Percentiles rank a stretch among this genome's conserved stretches.
These are phyloP conservation scores for Artemisia argyi DNA, from an alignment of 129 eudicot species.

Conservation along the genomic window DNA sequence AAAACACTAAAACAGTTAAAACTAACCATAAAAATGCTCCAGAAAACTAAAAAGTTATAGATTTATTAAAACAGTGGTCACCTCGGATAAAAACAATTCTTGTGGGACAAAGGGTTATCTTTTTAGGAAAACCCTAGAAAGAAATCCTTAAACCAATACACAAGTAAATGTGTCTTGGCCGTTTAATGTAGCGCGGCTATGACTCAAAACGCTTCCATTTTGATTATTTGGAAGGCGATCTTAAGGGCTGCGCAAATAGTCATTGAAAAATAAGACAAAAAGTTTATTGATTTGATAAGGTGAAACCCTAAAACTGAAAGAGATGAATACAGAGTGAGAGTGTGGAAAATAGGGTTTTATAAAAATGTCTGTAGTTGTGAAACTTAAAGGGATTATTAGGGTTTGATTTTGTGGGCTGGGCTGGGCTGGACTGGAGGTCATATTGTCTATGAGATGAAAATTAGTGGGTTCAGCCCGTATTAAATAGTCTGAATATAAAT, in stretches of 20 bases:
- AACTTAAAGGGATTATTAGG: too few relatives aligned
- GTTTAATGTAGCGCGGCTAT: slow-evolving; percentile 82
- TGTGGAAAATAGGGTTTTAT: too few relatives aligned
- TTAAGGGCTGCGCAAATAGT: slow-evolving; percentile 75
- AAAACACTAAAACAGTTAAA: not conserved
- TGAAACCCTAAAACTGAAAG: too few relatives aligned
- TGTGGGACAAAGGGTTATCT: not conserved
- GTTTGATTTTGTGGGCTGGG: too few relatives aligned
- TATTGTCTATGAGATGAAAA: too few relatives aligned
- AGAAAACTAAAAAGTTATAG: not conserved
- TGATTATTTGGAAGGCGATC: slow-evolving; percentile 80
- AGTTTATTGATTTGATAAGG: not conserved
- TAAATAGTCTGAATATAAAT: too few relatives aligned
- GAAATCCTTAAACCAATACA: slow-evolving; percentile 32
- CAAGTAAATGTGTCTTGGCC: not conserved
- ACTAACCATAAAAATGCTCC: not conserved
- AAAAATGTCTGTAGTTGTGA: too few relatives aligned
- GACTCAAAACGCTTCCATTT: slow-evolving; percentile 98
- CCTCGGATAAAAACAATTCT: not conserved
- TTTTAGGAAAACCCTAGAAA: slow-evolving; percentile 58
- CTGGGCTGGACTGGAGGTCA: too few relatives aligned
- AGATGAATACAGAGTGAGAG: too few relatives aligned
- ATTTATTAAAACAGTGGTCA: slow-evolving; percentile 1
- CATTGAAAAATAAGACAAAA: not conserved
- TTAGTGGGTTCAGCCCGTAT: too few relatives aligned